Percentiles rank a stretch among this genome's conserved stretches.
These are phyloP conservation scores for Alternaria brassicicola DNA, from an alignment of 2,329 filamentous ascomycete genomes.

Conservation along the genomic window DNA sequence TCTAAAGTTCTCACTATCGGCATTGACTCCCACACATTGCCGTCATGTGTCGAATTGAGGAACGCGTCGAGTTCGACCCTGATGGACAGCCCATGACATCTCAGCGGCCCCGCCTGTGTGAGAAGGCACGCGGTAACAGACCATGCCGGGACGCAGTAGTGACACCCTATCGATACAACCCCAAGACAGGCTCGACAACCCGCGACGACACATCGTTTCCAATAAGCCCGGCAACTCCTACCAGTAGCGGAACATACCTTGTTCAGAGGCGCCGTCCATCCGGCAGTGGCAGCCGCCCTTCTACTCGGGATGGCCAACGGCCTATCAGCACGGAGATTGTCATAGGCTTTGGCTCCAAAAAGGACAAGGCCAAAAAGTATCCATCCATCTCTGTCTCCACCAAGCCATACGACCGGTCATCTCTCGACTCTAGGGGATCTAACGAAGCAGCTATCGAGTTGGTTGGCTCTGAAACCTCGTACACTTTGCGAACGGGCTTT, in stretches of 20 bases:
- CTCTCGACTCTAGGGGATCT: slow-evolving; percentile 30
- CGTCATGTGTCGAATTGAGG: slow-evolving; percentile 44
- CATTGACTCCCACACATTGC: not conserved
- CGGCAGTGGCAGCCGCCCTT: slow-evolving; percentile 30
- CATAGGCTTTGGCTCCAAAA: slow-evolving; percentile 37
- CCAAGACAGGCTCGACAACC: slow-evolving; percentile 17
- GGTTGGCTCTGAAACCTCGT: slow-evolving; percentile 39
- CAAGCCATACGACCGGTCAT: slow-evolving; percentile 34
- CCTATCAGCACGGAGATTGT: slow-evolving; percentile 36
- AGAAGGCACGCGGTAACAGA: slow-evolving; percentile 27
- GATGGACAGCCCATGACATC: slow-evolving; percentile 36
- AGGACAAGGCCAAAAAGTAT: slow-evolving; percentile 35
- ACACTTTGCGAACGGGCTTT: slow-evolving; percentile 40
- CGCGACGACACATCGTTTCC: slow-evolving; percentile 40
- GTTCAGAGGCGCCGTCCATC: slow-evolving; percentile 36
- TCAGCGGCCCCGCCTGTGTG: slow-evolving; percentile 34
- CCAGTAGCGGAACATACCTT: slow-evolving; percentile 28
- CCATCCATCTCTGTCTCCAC: slow-evolving; percentile 23
- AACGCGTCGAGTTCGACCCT: slow-evolving; percentile 34
- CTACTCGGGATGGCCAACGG: slow-evolving; percentile 31
- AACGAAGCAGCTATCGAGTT: slow-evolving; percentile 38
- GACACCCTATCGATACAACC: slow-evolving; percentile 32
- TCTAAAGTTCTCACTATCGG: not conserved
- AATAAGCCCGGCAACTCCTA: slow-evolving; percentile 41
- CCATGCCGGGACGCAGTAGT: slow-evolving; percentile 36